A percentile compares a stretch with the other conserved stretches of the same genome.
These are phyloP conservation scores for Phalaenopsis equestris DNA, from an alignment of 106 monocot species.

Conservation along the genomic window DNA sequence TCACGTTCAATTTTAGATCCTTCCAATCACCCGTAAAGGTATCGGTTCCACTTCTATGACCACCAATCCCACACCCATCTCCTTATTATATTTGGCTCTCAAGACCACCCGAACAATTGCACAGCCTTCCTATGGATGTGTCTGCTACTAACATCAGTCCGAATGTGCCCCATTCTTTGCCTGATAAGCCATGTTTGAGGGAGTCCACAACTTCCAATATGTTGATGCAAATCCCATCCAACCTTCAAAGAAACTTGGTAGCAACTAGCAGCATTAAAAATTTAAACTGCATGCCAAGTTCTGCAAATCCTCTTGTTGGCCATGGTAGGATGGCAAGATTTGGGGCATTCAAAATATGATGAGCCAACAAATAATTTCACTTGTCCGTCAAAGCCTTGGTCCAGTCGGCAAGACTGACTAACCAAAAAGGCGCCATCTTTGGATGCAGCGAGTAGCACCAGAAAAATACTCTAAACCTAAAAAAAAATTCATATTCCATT, in stretches of 20 bases:
- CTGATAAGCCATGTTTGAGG: constrained; percentile 31
- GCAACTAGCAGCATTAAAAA: constrained; percentile 22
- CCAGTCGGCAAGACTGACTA: neutral
- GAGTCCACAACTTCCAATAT: constrained; percentile 14
- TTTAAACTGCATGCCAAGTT: neutral
- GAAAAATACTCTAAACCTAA: constrained; percentile 10
- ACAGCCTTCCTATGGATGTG: constrained; percentile 14
- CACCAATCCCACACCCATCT: constrained; percentile 41
- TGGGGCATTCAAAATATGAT: neutral
- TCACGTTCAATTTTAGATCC: no score
- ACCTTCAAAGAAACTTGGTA: constrained; percentile 13
- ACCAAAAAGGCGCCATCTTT: constrained; percentile 1
- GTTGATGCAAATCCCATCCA: constrained; percentile 8
- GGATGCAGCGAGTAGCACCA: constrained; percentile 61
- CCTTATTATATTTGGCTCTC: constrained; percentile 55
- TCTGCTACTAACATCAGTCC: neutral
- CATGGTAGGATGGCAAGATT: no score
- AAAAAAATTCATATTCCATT: no score
- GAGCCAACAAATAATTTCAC: neutral
- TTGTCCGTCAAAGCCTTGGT: neutral
- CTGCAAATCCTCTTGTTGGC: neutral
- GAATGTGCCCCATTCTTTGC: constrained; percentile 17
- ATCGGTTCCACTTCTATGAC: constrained; percentile 63
- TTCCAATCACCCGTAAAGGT: constrained; percentile 52
- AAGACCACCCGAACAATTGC: constrained; percentile 41